Evolutionary conservation across 495 filamentous ascomycete species (phyloP).

Genomic region (Annulohypoxylon nitens): DNA sequence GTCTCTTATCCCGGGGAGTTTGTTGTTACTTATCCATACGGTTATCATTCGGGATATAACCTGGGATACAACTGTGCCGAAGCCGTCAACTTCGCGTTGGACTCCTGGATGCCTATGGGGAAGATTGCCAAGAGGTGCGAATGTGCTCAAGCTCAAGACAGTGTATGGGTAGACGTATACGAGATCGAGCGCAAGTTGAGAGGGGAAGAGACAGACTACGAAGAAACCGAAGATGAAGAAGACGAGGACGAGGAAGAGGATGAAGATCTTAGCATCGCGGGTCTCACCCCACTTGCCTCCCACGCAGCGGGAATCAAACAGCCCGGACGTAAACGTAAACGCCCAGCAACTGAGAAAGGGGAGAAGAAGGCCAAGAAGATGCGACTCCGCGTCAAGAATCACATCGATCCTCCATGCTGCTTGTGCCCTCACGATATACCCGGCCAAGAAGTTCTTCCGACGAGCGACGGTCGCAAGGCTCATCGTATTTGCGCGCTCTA

Average conservation of each 20-base stretch:
- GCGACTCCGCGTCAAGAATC: conserved; percentile 74
- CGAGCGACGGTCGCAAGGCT: conserved; percentile 87
- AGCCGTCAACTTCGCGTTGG: conserved; percentile 97
- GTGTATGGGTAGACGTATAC: conserved; percentile 96
- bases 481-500: conserved; percentile 92
- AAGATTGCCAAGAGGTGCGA: conserved; percentile 97
- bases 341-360: conserved; percentile 53
- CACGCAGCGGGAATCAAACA: conserved; percentile 63
- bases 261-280: conserved; percentile 62
- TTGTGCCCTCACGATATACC: conserved; percentile 94
- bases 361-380: conserved; percentile 78
- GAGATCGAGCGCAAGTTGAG: conserved; percentile 95
- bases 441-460: conserved; percentile 84
- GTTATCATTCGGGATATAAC: conserved; percentile 98
- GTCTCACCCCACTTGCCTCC: conserved; percentile 79
- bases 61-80: conserved; percentile 99
- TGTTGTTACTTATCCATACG: conserved; percentile 97
- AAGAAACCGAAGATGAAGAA: conserved; percentile 83
- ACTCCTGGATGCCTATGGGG: conserved; percentile 94
- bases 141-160: conserved; percentile 87
- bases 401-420: conserved; percentile 85
- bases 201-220: conserved; percentile 92
- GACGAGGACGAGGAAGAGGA: conserved; percentile 74
- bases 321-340: conserved; percentile 69
- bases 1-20: conserved; percentile 99